phyloP scores from a whole-genome alignment of 2,329 filamentous ascomycete species.

The Beauveria brongniartii region DNA sequence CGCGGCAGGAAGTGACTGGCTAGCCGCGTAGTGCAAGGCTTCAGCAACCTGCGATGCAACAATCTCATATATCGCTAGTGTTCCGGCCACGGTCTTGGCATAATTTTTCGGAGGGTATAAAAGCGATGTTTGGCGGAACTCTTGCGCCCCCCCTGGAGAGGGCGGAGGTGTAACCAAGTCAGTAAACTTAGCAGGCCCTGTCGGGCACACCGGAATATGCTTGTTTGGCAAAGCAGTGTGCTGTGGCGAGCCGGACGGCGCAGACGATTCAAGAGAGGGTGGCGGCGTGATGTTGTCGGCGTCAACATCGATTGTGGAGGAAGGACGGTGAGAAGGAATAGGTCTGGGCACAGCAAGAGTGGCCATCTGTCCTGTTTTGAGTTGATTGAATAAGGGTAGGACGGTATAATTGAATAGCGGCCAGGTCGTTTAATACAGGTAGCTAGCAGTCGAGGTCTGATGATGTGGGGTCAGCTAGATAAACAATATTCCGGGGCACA shows the following conservation, averaged over 20 bases:
- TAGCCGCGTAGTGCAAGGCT: slow-evolving; percentile 67
- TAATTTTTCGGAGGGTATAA: slow-evolving; percentile 66
- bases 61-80: slow-evolving; percentile 64
- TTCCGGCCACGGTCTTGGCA: slow-evolving; percentile 39
- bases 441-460: not conserved
- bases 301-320: slow-evolving; percentile 28
- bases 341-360: slow-evolving; percentile 46
- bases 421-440: not conserved
- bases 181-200: slow-evolving; percentile 54
- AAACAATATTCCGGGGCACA: too few relatives aligned
- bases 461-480: not conserved
- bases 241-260: slow-evolving; percentile 16
- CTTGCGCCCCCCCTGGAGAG: slow-evolving; percentile 53
- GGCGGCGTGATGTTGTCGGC: slow-evolving; percentile 28
- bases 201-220: slow-evolving; percentile 81
- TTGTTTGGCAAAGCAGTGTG: slow-evolving; percentile 63
- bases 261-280: slow-evolving; percentile 29
- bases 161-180: slow-evolving; percentile 55
- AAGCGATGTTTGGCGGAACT: slow-evolving; percentile 55
- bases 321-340: slow-evolving; percentile 36
- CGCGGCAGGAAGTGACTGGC: slow-evolving; percentile 76
- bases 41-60: slow-evolving; percentile 58
- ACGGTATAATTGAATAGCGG: not conserved
- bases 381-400: not conserved
- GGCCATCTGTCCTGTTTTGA: slow-evolving; percentile 33